A percentile compares a stretch with the other conserved stretches of the same genome.
These are phyloP conservation scores for Stylonectria norvegica DNA, from an alignment of 2,329 filamentous ascomycete genomes.

Conservation along the genomic window DNA sequence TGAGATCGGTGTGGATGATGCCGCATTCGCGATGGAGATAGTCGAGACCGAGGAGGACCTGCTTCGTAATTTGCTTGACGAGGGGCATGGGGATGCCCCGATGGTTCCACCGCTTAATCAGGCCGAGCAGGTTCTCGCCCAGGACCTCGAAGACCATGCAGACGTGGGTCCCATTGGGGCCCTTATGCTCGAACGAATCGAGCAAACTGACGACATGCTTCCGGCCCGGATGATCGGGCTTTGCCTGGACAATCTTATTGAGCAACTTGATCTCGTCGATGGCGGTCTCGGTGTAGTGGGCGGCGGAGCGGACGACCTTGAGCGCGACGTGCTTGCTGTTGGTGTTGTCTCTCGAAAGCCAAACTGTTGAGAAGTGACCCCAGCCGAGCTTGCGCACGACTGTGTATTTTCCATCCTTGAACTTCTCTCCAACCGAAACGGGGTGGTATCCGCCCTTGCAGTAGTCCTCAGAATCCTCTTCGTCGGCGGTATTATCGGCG, in stretches of 20 bases:
- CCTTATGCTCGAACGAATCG: constrained; percentile 96
- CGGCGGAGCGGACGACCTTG: constrained; percentile 95
- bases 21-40: constrained; percentile 97
- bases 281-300: constrained; percentile 97
- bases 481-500: constrained; percentile 89
- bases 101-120: constrained; percentile 99
- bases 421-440: constrained; percentile 88
- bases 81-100: constrained; percentile 93
- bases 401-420: constrained; percentile 96
- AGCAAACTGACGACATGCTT: constrained; percentile 94
- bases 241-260: constrained; percentile 93
- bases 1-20: constrained; percentile 97
- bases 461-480: constrained; percentile 98
- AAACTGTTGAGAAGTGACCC: constrained; percentile 99
- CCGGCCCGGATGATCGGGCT: constrained; percentile 88
- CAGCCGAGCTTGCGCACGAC: constrained; percentile 94
- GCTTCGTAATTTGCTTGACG: constrained; percentile 98
- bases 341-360: constrained; percentile 75
- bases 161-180: constrained; percentile 91
- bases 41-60: constrained; percentile 90
- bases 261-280: constrained; percentile 98
- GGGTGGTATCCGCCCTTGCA: constrained; percentile 99
- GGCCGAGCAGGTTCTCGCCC: constrained; percentile 86
- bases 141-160: constrained; percentile 99
- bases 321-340: constrained; percentile 93